Base-by-base conservation (phyloP, 495 filamentous ascomycete species). In the Aspergillus egyptiacus region DNA sequence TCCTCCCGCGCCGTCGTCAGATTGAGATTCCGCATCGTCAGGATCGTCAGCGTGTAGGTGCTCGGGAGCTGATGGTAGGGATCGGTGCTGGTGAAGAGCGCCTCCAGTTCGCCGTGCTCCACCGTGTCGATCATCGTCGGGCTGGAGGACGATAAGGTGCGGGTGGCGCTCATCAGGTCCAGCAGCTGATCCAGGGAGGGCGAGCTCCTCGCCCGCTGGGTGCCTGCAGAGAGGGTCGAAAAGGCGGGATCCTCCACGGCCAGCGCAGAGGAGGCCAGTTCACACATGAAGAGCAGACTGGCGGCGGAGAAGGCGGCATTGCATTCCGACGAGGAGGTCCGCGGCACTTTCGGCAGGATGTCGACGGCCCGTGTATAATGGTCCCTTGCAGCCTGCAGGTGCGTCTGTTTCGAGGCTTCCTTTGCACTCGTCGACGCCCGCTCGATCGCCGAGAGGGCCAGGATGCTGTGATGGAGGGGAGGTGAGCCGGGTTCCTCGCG, bases 61-160 rank as follows among this genome's bases (percentile, higher is more conserved):
- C 28, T 33, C 8, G 41, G 41, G 6, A 44, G 41, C 18, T 44
- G 41, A 11, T 44, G 41, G 41, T 44, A 44, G 18, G 41, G 41
- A 19, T 44, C 41, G 9, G 4, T 31, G 2, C 19, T 27, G 18
- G 41, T 44, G 11, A 44, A 44, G 41, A 44, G 41, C 9, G 2
- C 41, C 1, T 33, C 10, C 18, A 44, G 41, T 13, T 44, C 27
- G 28, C 41, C 41, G 9, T 33, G 5, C n/a, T 44, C 41, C 18
- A 31, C 28, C 5, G 18, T 44, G 17, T 44, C 41, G 17, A 44
- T 17, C 15, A 31, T 15, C n/a, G 2, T 32, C 27, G 5, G 15
- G 5, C n/a, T n/a, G 19, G 2, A 32, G 2, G 41, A 31, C 17
- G 28, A 22, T 6, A 44, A 22, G 8, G 6, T 2, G 1, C 41